Evolutionary conservation across 202 grass and related monocot species (phyloP).

Genomic region (Dendrocalamus latiflorus): DNA sequence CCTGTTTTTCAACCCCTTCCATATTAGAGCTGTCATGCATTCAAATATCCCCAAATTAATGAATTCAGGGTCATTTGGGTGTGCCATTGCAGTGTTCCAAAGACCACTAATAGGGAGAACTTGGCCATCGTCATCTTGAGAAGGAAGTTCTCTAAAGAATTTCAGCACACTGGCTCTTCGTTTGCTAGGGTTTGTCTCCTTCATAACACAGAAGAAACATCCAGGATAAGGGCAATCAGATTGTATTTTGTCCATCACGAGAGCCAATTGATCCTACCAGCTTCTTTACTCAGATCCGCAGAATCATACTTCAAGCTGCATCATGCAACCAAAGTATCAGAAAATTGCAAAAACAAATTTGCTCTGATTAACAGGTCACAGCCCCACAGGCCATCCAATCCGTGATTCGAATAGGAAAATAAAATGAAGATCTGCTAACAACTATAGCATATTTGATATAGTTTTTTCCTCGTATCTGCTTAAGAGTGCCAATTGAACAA

Average conservation of each 20-base stretch:
- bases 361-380: not conserved
- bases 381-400: not conserved
- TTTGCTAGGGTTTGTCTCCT: conserved; percentile 95
- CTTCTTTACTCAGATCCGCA: conserved; percentile 25
- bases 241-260: conserved; percentile 62
- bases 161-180: conserved; percentile 79
- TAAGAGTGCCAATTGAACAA: not conserved
- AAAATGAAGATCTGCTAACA: not conserved
- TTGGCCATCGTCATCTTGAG: conserved; percentile 90
- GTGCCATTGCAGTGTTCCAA: conserved; percentile 98
- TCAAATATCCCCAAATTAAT: conserved; percentile 96
- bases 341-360: not conserved
- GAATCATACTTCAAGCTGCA: conserved; percentile 34
- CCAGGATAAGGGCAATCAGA: conserved; percentile 92
- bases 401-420: not conserved
- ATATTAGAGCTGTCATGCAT: conserved; percentile 95
- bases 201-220: conserved; percentile 99
- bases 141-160: conserved; percentile 95
- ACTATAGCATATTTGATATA: not conserved
- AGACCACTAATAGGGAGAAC: conserved; percentile 93
- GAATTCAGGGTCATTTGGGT: conserved; percentile 96
- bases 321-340: conserved; percentile 1
- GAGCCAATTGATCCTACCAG: not conserved
- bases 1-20: conserved; percentile 97
- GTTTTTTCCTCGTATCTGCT: not conserved